Conservation (phyloP, 139 green algal genomes). For the Chara braunii region DNA sequence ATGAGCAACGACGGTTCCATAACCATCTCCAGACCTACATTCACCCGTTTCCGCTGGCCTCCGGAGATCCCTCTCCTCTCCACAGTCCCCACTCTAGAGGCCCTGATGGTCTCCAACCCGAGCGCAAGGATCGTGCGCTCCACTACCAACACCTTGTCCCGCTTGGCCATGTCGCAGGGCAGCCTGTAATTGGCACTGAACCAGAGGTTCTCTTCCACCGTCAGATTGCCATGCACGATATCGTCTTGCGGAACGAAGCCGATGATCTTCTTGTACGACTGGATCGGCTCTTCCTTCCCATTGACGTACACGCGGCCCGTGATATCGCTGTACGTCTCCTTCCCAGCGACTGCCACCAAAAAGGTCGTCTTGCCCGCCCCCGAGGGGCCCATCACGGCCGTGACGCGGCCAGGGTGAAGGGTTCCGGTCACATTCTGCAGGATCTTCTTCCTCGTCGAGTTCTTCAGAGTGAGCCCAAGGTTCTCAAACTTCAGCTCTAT, state of each 20-base stretch:
- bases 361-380: not conserved
- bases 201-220: constrained; percentile 43
- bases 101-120: constrained; percentile 12
- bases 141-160: constrained; percentile 27
- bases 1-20: constrained; percentile 80
- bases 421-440: not conserved
- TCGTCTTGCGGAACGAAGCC: constrained; percentile 50
- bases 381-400: not conserved
- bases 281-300: not conserved
- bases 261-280: not conserved
- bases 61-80: constrained; percentile 44
- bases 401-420: not conserved
- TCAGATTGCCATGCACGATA: constrained; percentile 51
- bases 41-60: constrained; percentile 88
- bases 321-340: not conserved
- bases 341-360: not conserved
- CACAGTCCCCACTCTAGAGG: not conserved
- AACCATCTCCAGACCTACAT: constrained; percentile 80
- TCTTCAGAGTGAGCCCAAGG: not conserved
- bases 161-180: constrained; percentile 9
- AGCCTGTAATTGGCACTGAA: constrained; percentile 30
- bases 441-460: not conserved
- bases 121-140: constrained; percentile 21
- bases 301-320: not conserved
- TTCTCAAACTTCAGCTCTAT: not conserved